These are phyloP conservation scores for Durio zibethinus DNA, from an alignment of 345 rosid species.

Conservation along the genomic window DNA sequence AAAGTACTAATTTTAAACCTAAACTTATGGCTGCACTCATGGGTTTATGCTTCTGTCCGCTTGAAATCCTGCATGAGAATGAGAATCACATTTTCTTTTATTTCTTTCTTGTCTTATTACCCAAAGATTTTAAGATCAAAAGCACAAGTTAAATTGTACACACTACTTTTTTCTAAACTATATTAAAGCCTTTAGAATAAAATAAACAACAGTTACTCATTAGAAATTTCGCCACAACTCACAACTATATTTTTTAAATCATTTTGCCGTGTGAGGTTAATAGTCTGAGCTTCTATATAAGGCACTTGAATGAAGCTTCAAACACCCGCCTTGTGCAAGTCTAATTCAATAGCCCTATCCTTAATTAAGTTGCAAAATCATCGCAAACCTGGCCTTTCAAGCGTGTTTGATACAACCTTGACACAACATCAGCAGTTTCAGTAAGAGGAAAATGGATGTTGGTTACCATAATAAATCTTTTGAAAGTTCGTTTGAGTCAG, in stretches of 20 bases:
- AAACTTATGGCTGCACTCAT: too few relatives aligned
- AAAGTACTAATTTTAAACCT: too few relatives aligned
- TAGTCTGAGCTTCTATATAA: neutral
- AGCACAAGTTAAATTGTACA: too few relatives aligned
- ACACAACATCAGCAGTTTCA: neutral
- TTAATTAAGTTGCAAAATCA: neutral
- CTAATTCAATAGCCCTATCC: neutral
- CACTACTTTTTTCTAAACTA: too few relatives aligned
- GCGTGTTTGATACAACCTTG: neutral
- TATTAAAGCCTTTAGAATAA: neutral
- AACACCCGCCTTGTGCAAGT: neutral
- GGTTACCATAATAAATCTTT: neutral
- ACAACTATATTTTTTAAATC: neutral
- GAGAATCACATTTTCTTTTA: too few relatives aligned
- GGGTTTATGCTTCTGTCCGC: too few relatives aligned
- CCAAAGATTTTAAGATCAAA: too few relatives aligned
- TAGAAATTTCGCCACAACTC: neutral
- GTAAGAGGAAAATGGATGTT: neutral
- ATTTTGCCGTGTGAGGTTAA: neutral
- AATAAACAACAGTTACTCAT: neutral
- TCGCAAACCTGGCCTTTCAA: neutral
- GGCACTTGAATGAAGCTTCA: neutral
- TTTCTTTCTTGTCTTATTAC: too few relatives aligned
- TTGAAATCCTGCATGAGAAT: too few relatives aligned
- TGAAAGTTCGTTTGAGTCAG: neutral